Evolutionary conservation across 2,329 filamentous ascomycete genomes (phyloP).

Genomic region (Paramyrothecium roridum): DNA sequence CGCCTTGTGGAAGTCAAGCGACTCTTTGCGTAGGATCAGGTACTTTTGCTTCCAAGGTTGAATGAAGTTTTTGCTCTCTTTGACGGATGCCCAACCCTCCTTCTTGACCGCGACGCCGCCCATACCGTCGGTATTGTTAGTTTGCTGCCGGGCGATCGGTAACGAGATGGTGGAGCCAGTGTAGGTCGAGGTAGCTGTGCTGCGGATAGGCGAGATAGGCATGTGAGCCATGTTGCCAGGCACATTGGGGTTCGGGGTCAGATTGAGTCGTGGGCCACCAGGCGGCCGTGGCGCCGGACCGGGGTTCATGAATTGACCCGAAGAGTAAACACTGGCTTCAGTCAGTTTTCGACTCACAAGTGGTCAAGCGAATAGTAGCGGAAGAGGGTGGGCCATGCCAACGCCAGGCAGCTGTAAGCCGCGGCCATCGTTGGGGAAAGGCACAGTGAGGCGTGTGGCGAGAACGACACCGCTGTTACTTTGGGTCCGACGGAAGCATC

Average conservation of each 20-base stretch:
- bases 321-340: slow-evolving; percentile 49
- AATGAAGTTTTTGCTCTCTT: slow-evolving; percentile 86
- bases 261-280: slow-evolving; percentile 74
- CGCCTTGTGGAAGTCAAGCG: slow-evolving; percentile 91
- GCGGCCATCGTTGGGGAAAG: not conserved
- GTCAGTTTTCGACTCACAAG: not conserved
- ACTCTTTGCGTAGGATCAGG: slow-evolving; percentile 86
- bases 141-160: slow-evolving; percentile 62
- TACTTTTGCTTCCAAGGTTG: slow-evolving; percentile 87
- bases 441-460: not conserved
- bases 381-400: not conserved
- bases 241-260: slow-evolving; percentile 73
- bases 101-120: slow-evolving; percentile 73
- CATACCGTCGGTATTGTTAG: slow-evolving; percentile 58
- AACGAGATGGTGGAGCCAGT: slow-evolving; percentile 71
- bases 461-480: not conserved
- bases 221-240: slow-evolving; percentile 78
- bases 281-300: slow-evolving; percentile 91
- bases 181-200: slow-evolving; percentile 63
- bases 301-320: slow-evolving; percentile 88
- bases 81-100: slow-evolving; percentile 79
- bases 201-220: slow-evolving; percentile 68
- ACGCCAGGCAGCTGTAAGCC: slow-evolving; percentile 2
- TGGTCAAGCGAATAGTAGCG: not conserved
- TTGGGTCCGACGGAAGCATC: no score